Evolutionary conservation across 2,329 filamentous ascomycete genomes (phyloP), one percentile per base, ranked within the genome.

Genomic region (Fusarium drepaniforme): DNA sequence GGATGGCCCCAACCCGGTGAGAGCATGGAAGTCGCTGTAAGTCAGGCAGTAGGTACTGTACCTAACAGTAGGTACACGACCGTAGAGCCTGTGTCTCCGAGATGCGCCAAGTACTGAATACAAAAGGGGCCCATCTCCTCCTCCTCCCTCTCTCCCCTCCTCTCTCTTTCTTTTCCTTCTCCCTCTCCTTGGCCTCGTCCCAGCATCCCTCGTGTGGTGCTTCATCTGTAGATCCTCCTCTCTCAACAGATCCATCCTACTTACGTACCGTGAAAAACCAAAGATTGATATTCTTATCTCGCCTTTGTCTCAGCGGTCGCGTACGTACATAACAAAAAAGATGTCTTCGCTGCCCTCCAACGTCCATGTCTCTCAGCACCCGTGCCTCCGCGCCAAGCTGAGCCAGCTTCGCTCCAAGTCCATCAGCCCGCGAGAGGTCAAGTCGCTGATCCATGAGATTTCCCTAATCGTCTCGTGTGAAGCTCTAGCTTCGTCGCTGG

Each of bases 351-450:
- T 92, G 51, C 90, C 90, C 12, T 73, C 88, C 77, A 92, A 92
- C 80, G 90, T 93, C 72, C 94, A 97, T 85, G 86, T 98, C 81
- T 98, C 95, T 44, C 87, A 86, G 18, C 96, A 98, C 83, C 96
- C 96, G 40, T 97, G 94, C 84, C 88, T 98, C 49, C 88, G 90
- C 78, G 94, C 93, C 77, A 98, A 98, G 88, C 91, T 98, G 79
- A 96, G 94, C 77, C 94, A 97, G 85, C 90, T 98, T 57, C 93
- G 96, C 70, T 97, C 94, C 46, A 88, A 90, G 67, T 88, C 86
- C 49, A 91, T 94, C 61, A 90, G 88, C 69, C 88, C 94, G 5
- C 89, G 92, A 70, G 94, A 98, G 66, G 95, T 94, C 77, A 95
- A 96, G 84, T 85, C 89, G 9, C 88, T 98, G 59, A 90, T 98